A percentile compares a stretch with the other conserved stretches of the same genome.
Evolutionary conservation across 2,329 filamentous ascomycete genomes (phyloP).

Genomic region (Stachybotrys chartarum): DNA sequence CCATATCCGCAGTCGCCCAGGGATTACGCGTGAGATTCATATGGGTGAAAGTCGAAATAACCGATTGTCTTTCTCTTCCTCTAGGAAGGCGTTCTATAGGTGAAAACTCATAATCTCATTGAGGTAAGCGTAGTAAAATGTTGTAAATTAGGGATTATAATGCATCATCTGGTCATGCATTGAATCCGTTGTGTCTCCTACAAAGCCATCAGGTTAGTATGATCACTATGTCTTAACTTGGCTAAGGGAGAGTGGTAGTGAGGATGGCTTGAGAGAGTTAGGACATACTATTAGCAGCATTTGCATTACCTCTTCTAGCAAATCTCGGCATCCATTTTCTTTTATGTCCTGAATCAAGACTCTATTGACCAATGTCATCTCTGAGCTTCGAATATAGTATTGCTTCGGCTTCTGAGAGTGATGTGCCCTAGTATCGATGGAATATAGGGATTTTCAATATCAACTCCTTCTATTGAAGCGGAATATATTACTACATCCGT

Average conservation of each 20-base stretch:
- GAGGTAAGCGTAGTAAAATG: conserved; percentile 18
- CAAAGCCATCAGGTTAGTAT: neutral
- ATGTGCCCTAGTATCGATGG: conserved; percentile 3
- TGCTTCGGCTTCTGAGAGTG: conserved; percentile 4
- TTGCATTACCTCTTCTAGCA: conserved; percentile 11
- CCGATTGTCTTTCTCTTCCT: conserved; percentile 8
- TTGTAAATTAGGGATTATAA: conserved; percentile 17
- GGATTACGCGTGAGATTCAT: conserved; percentile 19
- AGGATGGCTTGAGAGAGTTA: no score
- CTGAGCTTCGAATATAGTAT: conserved; percentile 14
- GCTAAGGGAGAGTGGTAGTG: no score
- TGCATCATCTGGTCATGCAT: conserved; percentile 21
- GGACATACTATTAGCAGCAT: conserved; percentile 4
- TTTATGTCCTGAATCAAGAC: conserved; percentile 10
- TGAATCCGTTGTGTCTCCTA: conserved; percentile 15
- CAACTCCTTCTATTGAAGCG: conserved; percentile 13
- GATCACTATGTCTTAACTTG: no score
- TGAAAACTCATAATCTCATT: conserved; percentile 20
- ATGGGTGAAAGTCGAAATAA: conserved; percentile 7
- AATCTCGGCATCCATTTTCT: conserved; percentile 3
- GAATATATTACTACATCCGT: conserved; percentile 7
- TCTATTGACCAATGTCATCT: conserved; percentile 14
- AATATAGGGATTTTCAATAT: conserved; percentile 14
- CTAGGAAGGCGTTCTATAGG: conserved; percentile 19
- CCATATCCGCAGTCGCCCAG: conserved; percentile 18